Base-by-base conservation (phyloP, 768 basidiomycete species). In the Pisolithus sp. region DNA sequence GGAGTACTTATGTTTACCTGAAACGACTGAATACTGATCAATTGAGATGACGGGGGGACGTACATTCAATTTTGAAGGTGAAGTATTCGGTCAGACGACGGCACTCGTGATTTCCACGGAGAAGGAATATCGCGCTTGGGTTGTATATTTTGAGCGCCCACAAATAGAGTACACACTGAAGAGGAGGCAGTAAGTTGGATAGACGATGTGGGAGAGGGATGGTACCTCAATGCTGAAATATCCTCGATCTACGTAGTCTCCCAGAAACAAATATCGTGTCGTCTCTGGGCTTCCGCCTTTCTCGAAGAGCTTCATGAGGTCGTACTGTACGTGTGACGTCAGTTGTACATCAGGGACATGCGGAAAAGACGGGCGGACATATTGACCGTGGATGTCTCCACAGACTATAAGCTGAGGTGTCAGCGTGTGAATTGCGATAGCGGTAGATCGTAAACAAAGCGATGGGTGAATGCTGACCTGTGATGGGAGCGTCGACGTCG, bases 271-370 rank as follows among this genome's bases (percentile, higher is more conserved):
- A 62, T 87, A 87, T 46, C 85, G 73, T 3, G 85, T 87, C 34
- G 82, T 81, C 49, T 82, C 83, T 2, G 85, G 85, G 68, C 80
- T 86, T 4, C 85, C 85, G 20, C 85, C 85, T 21, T 86, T 82
- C 63, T 87, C 85, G 61, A 87, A 86, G 24, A 87, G 76, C 65
- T 87, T 87, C 85, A 87, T 87, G 51, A 87, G 69, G 65, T 87
- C 85, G 59, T 82, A 87, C 83, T 86, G 55, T 21, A 60, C 48
- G 53, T 34, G 12, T 37, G 36, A 24, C 20, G 50, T 60, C 37
- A 62, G 53, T 24, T 46, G 38, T 10, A 49, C 41, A 37, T 13
- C 24, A 36, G 48, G 26, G 45, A n/a, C 31, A 51, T 36, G 18
- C 42, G 3, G 20, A 5, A 30, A 43, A 36, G 44, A 18, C 54